Evolutionary conservation across 768 basidiomycete genomes (phyloP).

Genomic region (Phlegmacium glaucopus): DNA sequence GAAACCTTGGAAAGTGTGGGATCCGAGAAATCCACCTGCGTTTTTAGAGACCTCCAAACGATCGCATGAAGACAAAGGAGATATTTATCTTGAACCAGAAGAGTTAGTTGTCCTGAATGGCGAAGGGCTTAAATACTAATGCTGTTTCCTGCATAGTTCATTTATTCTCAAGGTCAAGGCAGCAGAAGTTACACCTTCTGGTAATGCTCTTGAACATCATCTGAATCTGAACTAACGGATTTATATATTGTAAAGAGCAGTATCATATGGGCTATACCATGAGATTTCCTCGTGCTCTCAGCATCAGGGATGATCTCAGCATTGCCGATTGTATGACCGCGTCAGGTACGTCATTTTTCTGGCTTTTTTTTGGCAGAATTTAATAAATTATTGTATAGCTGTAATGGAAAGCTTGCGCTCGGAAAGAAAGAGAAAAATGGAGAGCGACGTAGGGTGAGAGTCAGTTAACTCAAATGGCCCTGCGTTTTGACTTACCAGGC

Average conservation of each 20-base stretch:
- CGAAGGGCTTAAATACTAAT: background rate
- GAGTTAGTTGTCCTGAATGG: slow-evolving; percentile 50
- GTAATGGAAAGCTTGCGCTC: slow-evolving; percentile 57
- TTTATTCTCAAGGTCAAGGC: slow-evolving; percentile 94
- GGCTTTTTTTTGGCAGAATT: background rate
- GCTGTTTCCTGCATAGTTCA: slow-evolving; percentile 49
- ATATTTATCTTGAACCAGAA: slow-evolving; percentile 85
- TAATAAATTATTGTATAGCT: slow-evolving; percentile 30
- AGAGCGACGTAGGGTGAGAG: slow-evolving; percentile 50
- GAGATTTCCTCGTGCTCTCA: slow-evolving; percentile 87
- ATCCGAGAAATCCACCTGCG: slow-evolving; percentile 66
- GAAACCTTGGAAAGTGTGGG: slow-evolving; percentile 82
- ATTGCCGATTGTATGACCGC: slow-evolving; percentile 72
- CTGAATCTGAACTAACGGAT: slow-evolving; percentile 1
- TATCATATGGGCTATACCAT: slow-evolving; percentile 87
- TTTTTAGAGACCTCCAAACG: slow-evolving; percentile 64
- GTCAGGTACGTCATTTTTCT: slow-evolving; percentile 40
- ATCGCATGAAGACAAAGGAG: slow-evolving; percentile 77
- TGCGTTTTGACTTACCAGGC: background rate
- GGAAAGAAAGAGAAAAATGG: slow-evolving; percentile 75
- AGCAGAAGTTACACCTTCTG: slow-evolving; percentile 79
- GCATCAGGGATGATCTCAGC: slow-evolving; percentile 75
- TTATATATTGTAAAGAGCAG: slow-evolving; percentile 47
- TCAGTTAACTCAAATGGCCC: background rate
- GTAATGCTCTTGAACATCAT: slow-evolving; percentile 36